Base-by-base conservation (phyloP, 2,329 filamentous ascomycete genomes). In the Cladophialophora yegresii region DNA sequence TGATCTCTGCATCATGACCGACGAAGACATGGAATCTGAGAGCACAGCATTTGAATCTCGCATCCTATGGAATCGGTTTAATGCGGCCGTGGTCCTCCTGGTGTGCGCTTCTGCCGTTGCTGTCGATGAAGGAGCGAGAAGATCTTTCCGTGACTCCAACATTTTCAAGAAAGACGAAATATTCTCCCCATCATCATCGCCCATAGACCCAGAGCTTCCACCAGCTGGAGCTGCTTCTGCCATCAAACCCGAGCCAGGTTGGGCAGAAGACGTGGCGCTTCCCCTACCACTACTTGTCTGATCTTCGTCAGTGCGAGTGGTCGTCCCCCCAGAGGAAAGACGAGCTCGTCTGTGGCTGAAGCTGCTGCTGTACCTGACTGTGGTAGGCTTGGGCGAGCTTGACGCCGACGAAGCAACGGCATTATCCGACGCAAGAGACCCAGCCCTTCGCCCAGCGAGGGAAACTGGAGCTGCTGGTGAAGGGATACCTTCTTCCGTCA, bases 131-230 rank as follows among this genome's bases (percentile, higher is more conserved):
- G 85, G 82, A 54, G 82, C 81, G 67, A 92, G 88, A 63, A 97
- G 90, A 75, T 92, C 93, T 76, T 93, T 96, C 74, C 91, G 91
- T 71, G 87, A 88, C 65, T 98, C 93, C 6, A 99, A 82, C 67
- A 92, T 84, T 72, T 96, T 96, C 66, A 99, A 79, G 71, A 98
- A 99, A 58, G 96, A 92, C 0, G 91, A 92, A 47, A 99, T 96
- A 68, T 95, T 93, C 71, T 96, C 91, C 7, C 64, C 66, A 72
- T 96, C 92, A 71, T 98, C 93, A 0, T 89, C 90, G 81, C 73
- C 90, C 82, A 82, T 87, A 81, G 74, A 88, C 32, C 85, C 87
- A 1, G 81, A 84, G 73, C 83, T 86, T 54, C 83, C 87, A 9
- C 85, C 88, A 28, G 84, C 83, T 67, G 89, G 78, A n/a, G 67